Base-by-base conservation (phyloP, 208 protist species). In the Phytomonas sp. region DNA sequence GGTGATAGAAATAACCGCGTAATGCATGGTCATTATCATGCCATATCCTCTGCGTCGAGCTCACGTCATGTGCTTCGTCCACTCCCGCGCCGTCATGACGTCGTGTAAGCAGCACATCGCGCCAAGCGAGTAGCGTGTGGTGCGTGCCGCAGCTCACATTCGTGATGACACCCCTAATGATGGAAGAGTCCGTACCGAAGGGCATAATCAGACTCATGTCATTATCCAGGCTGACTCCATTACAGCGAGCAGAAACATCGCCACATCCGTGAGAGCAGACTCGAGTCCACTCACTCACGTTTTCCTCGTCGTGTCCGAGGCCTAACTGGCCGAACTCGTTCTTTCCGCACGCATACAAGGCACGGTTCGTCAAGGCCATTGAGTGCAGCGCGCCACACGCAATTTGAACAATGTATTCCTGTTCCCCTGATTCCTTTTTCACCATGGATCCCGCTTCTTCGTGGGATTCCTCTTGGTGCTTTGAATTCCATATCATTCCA, bases 271-370 rank as follows among this genome's bases (percentile, higher is more conserved):
- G 23, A 9, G 60, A 28, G n/a, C 71, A 75, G 30, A 81, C 67
- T 8, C 32, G 62, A 8, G 66, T 71, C 76, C 76, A 81, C n/a
- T 31, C 67, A 60, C 75, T 83, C 32, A 85, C 67, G 26, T 64
- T 17, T 51, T 51, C 75, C 3, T 73, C 66, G 1, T 74, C 79
- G 59, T 78, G 75, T 9, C 78, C 77, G 0, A 91, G 75, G 4
- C 88, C 92, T 31, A 96, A 85, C 69, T 95, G 89, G 1, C 92
- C 92, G 72, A 81, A 77, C n/a, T 82, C 75, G 72, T 96, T 96
- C 60, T 61, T 64, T 0, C 92, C 92, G 31, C 77, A 84, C 26
- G 77, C 88, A 80, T 88, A 96, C 11, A 96, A 65, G 0, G 79
- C 88, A n/a, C 65, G 33, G 5, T 34, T 71, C 15, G 78, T 74